Evolutionary conservation across 179 eudicot genomes (phyloP).

Genomic region (Nepenthes alata): DNA sequence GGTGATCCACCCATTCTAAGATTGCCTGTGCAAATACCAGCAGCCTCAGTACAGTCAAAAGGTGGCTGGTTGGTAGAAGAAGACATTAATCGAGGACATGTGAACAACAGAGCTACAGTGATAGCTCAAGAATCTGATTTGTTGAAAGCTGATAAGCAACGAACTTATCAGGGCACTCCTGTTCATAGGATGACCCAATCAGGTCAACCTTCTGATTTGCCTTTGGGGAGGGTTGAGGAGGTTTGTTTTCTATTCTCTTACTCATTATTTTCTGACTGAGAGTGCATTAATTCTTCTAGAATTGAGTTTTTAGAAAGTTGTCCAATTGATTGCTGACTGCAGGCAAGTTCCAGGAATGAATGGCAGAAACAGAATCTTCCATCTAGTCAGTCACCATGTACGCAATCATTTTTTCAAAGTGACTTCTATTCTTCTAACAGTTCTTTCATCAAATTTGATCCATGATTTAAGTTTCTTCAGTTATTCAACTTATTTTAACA

Average conservation of each 20-base stretch:
- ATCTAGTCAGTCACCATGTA: slow-evolving; percentile 30
- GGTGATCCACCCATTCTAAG: slow-evolving; percentile 56
- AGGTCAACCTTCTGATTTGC: slow-evolving; percentile 23
- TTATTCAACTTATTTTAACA: too few species aligned
- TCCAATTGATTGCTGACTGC: slow-evolving; percentile 16
- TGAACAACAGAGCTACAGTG: slow-evolving; percentile 20
- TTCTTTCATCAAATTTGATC: too few species aligned
- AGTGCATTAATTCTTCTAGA: not conserved
- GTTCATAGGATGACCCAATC: slow-evolving; percentile 22
- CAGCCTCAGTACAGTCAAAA: slow-evolving; percentile 22
- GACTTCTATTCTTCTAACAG: too few species aligned
- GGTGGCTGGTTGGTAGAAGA: slow-evolving; percentile 62
- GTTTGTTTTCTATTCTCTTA: slow-evolving; percentile 19
- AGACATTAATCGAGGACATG: slow-evolving; percentile 28
- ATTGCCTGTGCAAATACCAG: slow-evolving; percentile 32
- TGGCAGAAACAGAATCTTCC: slow-evolving; percentile 31
- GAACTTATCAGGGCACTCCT: slow-evolving; percentile 21
- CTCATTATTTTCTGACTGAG: not conserved
- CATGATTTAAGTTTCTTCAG: not conserved
- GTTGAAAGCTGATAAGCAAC: slow-evolving; percentile 33
- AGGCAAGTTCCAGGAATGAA: slow-evolving; percentile 38
- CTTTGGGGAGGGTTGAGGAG: slow-evolving; percentile 48
- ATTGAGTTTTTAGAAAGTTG: not conserved
- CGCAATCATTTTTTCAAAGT: not conserved
- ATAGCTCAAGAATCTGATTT: slow-evolving; percentile 31